Base-by-base conservation (phyloP, 2,329 filamentous ascomycete genomes). In the Arachnomyces sp. region DNA sequence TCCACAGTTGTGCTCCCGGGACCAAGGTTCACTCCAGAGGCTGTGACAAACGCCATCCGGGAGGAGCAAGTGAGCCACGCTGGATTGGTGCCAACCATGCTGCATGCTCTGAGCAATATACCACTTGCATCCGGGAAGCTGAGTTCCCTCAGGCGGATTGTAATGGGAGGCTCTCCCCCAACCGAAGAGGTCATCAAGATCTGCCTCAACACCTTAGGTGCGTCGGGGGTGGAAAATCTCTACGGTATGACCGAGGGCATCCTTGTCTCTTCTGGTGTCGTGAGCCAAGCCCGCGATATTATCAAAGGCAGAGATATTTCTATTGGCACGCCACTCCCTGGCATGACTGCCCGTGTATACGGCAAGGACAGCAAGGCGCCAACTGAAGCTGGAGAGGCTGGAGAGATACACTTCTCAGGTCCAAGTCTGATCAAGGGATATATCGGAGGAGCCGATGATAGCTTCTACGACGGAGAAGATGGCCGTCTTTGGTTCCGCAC, bases 31-130 rank as follows among this genome's bases (percentile, higher is more conserved):
- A 80, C 86, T 51, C 72, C 82, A 2, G 61, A 65, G 3, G 77
- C 82, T 0, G 82, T 81, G 2, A 69, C 89, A 28, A 69, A 69
- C 32, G 80, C 82, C 39, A 77, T 90, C 30, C 72, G 74, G 2
- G 72, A 80, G 38, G 80, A 85, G 55, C 66, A 69, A 34, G 21
- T 84, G 80, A 58, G 90, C 86, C 0, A 85, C 82, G 0, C 69
- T 90, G 0, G 84, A 89, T 55, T 86, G 86, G 86, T 90, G 0
- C 86, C 86, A 0, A 84, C 86, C 42, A 90, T 90, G 86, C 87
- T 88, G 9, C 21, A 25, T 25, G 21, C 21, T 25, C 21, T 25
- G 5, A 25, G 21, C 21, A 25, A 25, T 25, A 25, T 25, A 25
- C 21, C 21, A 25, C 21, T 5, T 5, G 5, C 21, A 25, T 40